Percentiles rank a stretch among this genome's conserved stretches.
Conservation (phyloP, 2,329 filamentous ascomycete species). For the Raffaelea albimanens region DNA sequence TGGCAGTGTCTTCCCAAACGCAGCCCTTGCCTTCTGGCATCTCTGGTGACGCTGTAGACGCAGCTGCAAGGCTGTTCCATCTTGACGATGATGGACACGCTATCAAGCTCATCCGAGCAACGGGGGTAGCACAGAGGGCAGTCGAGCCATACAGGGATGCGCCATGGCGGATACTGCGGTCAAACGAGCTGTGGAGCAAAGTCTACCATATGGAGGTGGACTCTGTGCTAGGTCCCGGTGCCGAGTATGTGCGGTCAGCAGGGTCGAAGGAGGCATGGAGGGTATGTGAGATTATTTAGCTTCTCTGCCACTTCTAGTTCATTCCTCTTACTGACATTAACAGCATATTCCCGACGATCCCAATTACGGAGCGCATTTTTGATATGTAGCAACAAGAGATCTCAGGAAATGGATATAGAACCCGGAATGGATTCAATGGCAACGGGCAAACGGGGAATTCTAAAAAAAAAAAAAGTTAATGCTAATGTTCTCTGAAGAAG, state of each 20-base stretch:
- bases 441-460: no score
- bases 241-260: conserved; percentile 49
- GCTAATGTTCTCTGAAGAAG: no score
- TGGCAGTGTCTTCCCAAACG: not conserved
- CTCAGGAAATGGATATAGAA: no score
- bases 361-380: no score
- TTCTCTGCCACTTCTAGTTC: conserved; percentile 16
- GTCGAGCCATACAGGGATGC: conserved; percentile 27
- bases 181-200: conserved; percentile 49
- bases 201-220: conserved; percentile 54
- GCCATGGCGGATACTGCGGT: conserved; percentile 43
- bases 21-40: conserved; percentile 30
- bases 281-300: no score
- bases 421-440: no score
- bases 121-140: conserved; percentile 50
- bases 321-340: not conserved
- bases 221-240: conserved; percentile 42
- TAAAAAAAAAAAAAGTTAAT: no score
- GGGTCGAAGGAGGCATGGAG: conserved; percentile 61
- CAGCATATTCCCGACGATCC: no score
- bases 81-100: conserved; percentile 71
- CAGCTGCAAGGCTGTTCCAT: conserved; percentile 36
- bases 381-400: no score
- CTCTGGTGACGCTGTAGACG: conserved; percentile 26
- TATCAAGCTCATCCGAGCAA: conserved; percentile 62